Percentiles rank a stretch among this genome's conserved stretches.
Conservation (phyloP, 768 basidiomycete species). For the Termitomyces sp. region DNA sequence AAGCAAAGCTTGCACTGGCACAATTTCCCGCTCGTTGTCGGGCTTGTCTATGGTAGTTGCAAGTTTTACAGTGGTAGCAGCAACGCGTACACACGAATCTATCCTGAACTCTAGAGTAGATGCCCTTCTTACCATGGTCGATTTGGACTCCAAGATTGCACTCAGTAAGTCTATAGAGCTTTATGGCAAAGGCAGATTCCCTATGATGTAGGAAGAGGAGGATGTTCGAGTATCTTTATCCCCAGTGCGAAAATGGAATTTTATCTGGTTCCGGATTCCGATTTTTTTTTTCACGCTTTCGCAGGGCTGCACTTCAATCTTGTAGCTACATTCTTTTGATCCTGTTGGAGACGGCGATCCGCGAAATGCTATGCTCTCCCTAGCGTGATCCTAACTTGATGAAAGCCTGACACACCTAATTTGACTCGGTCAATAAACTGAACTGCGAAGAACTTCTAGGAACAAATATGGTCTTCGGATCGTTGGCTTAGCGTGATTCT, state of each 20-base stretch:
- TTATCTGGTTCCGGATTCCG: neutral
- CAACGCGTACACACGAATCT: constrained; percentile 31
- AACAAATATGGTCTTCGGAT: neutral
- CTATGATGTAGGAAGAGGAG: neutral
- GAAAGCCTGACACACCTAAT: no score
- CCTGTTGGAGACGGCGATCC: neutral
- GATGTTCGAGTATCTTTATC: neutral
- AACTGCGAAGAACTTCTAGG: neutral
- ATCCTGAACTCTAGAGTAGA: neutral
- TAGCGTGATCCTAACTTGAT: neutral
- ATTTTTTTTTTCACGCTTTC: neutral
- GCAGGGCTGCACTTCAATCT: neutral
- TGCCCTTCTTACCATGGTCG: neutral
- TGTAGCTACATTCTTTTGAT: neutral
- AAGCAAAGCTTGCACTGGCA: constrained; percentile 72
- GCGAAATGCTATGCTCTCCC: neutral
- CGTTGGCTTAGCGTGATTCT: neutral
- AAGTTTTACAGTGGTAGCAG: constrained; percentile 36
- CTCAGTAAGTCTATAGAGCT: neutral
- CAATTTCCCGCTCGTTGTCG: constrained; percentile 73
- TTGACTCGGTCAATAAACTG: neutral
- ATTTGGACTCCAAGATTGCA: neutral
- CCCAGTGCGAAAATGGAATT: neutral
- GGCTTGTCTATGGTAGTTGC: constrained; percentile 19
- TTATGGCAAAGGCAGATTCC: neutral